Conservation (phyloP, 2,329 filamentous ascomycete species). For the Aspergillus pseudoviridinutans region DNA sequence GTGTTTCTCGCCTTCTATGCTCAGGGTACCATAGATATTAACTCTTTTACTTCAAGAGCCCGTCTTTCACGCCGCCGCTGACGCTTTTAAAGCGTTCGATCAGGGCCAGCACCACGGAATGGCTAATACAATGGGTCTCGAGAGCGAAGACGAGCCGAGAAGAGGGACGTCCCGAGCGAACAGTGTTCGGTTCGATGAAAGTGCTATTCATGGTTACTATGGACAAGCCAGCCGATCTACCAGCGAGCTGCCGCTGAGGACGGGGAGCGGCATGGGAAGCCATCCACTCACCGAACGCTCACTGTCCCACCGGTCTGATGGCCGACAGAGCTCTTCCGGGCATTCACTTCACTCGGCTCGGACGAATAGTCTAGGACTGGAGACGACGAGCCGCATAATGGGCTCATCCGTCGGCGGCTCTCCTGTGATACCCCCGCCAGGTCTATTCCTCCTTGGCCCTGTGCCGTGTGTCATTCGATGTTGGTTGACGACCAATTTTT, state of each 20-base stretch:
- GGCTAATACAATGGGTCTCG: constrained; percentile 76
- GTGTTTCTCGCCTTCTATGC: constrained; percentile 29
- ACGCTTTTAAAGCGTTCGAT: constrained; percentile 87
- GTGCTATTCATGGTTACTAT: constrained; percentile 87
- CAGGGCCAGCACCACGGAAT: constrained; percentile 75
- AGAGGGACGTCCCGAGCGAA: constrained; percentile 90
- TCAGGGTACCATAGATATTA: not conserved
- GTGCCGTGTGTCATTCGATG: constrained; percentile 93
- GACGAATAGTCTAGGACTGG: constrained; percentile 82
- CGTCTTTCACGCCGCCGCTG: constrained; percentile 70
- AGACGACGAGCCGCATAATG: constrained; percentile 62
- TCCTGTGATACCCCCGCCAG: constrained; percentile 74
- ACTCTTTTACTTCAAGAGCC: constrained; percentile 55
- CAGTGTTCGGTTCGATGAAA: constrained; percentile 96
- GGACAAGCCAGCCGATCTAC: constrained; percentile 77
- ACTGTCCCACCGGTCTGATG: constrained; percentile 92
- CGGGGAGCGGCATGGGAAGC: constrained; percentile 72
- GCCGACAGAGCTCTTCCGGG: constrained; percentile 87
- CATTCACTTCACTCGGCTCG: constrained; percentile 72
- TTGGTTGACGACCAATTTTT: constrained; percentile 88
- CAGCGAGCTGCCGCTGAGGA: constrained; percentile 74
- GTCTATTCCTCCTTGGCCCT: constrained; percentile 78
- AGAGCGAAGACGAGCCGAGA: constrained; percentile 78
- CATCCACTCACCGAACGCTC: constrained; percentile 84
- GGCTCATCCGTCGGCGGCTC: constrained; percentile 63